Evolutionary conservation across 2,329 filamentous ascomycete genomes (phyloP).

Genomic region (Sclerotinia trifoliorum): DNA sequence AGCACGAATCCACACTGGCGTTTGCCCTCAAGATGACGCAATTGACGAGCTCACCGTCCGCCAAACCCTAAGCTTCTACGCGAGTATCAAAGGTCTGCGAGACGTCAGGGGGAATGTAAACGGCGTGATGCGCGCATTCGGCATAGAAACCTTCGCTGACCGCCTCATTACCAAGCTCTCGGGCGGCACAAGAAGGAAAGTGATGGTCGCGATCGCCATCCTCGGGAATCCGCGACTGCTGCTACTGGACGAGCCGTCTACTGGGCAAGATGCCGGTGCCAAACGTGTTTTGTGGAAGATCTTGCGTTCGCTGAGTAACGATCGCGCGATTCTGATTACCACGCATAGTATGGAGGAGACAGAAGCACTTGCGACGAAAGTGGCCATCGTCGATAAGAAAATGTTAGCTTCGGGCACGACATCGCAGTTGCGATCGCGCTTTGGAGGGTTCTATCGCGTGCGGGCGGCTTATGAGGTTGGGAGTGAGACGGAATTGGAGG

Average conservation of each 20-base stretch:
- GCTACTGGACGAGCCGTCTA: slow-evolving; percentile 40
- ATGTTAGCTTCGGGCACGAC: not conserved
- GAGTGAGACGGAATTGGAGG: not conserved
- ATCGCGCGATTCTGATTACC: slow-evolving; percentile 41
- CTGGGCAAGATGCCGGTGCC: slow-evolving; percentile 40
- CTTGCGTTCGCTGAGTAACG: slow-evolving; percentile 34
- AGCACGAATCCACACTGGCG: slow-evolving; percentile 35
- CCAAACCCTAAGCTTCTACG: slow-evolving; percentile 40
- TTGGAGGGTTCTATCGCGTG: not conserved
- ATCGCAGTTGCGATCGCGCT: not conserved
- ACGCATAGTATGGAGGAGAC: slow-evolving; percentile 37
- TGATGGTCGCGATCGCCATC: slow-evolving; percentile 40
- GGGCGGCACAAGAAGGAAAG: slow-evolving; percentile 40
- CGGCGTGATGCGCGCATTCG: slow-evolving; percentile 37
- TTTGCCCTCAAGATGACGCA: slow-evolving; percentile 42
- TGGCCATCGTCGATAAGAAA: slow-evolving; percentile 34
- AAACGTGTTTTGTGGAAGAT: slow-evolving; percentile 42
- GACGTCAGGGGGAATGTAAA: slow-evolving; percentile 36
- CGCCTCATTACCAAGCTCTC: slow-evolving; percentile 36
- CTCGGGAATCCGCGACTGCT: slow-evolving; percentile 38
- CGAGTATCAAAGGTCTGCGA: slow-evolving; percentile 39
- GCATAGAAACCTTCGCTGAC: slow-evolving; percentile 35
- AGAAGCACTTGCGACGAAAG: slow-evolving; percentile 42
- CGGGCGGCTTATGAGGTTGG: not conserved
- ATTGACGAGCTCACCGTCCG: slow-evolving; percentile 40